Base-by-base conservation (phyloP, 768 basidiomycete species). In the Fomitopsis pulvina region DNA sequence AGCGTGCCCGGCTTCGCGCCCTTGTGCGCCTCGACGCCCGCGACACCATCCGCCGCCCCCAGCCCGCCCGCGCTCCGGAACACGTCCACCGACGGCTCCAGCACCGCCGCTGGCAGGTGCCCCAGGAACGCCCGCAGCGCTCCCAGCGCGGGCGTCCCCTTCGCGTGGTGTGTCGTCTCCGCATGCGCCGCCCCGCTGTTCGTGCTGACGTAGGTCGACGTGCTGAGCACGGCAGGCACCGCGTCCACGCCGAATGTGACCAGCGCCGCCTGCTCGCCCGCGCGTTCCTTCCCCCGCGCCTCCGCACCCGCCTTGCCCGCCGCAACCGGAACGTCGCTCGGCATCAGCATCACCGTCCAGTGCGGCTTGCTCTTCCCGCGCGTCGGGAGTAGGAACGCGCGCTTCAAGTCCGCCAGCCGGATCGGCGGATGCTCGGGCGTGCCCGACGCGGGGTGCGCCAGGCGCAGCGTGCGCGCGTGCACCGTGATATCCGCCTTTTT, bases 191-290 rank as follows among this genome's bases (percentile, higher is more conserved):
- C 47, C 47, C 56, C 52, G 0, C 74, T 74, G 0, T 71, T 77
- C 1, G 72, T 71, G n/a, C 80, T 68, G 1, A 72, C 53, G 34
- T 37, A 37, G 14, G 34, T 37, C 7, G 34, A 7, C 7, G 34
- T 37, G 34, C 7, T 37, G 6, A 37, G 34, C 34, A 18, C 52
- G 0, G 79, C 42, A 21, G 73, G 69, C 24, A 68, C 64, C 1
- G 85, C 84, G 59, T 88, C 87, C 18, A 85, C 57, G 0, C 86
- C 85, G 59, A 88, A 87, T 16, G 85, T 81, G 47, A 90, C 62
- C 61, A 86, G 83, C 2, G 56, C 42, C 27, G 47, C 39, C 11
- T 50, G 14, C 21, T 50, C 46, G 14, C 52, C 52, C 25, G 53
- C 54, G 1, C 47, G 41, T 0, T 53, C 32, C 10, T 52, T 48